A percentile compares a stretch with the other conserved stretches of the same genome.
Evolutionary conservation across 2,329 filamentous ascomycete genomes (phyloP).

Genomic region (Clonostachys rosea): DNA sequence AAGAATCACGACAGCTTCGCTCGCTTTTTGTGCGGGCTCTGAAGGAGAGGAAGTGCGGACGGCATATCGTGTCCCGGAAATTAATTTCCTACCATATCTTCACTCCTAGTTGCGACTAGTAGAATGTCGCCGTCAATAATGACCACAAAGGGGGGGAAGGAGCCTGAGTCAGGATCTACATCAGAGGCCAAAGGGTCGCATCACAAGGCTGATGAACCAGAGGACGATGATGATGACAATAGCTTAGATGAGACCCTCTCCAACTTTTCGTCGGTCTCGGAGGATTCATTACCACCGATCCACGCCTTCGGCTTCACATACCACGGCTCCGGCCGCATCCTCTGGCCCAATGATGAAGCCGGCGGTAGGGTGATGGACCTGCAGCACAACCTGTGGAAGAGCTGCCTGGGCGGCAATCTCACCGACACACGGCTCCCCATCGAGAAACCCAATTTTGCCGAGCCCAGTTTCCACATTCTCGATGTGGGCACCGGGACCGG

Average conservation of each 20-base stretch:
- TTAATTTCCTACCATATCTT: too few relatives aligned
- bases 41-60: too few relatives aligned
- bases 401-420: slow-evolving; percentile 23
- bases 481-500: slow-evolving; percentile 37
- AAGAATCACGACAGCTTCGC: too few relatives aligned
- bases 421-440: slow-evolving; percentile 22
- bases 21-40: too few relatives aligned
- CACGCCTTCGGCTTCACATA: slow-evolving; percentile 26
- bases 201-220: slow-evolving; percentile 3
- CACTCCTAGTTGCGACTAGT: too few relatives aligned
- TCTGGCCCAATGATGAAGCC: slow-evolving; percentile 24
- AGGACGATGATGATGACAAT: slow-evolving; percentile 14
- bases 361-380: slow-evolving; percentile 21
- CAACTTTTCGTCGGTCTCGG: slow-evolving; percentile 26
- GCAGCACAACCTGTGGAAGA: slow-evolving; percentile 25
- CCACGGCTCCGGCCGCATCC: slow-evolving; percentile 24
- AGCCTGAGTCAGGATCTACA: too few relatives aligned
- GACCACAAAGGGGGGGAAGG: too few relatives aligned
- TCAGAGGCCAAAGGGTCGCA: too few relatives aligned
- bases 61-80: too few relatives aligned
- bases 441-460: slow-evolving; percentile 8
- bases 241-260: slow-evolving; percentile 10
- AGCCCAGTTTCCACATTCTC: slow-evolving; percentile 20
- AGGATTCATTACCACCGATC: slow-evolving; percentile 23
- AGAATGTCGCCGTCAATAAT: too few relatives aligned